Percentiles rank a stretch among this genome's conserved stretches.
Conservation (phyloP, 148 eudicot species). For the Rheum nobile region DNA sequence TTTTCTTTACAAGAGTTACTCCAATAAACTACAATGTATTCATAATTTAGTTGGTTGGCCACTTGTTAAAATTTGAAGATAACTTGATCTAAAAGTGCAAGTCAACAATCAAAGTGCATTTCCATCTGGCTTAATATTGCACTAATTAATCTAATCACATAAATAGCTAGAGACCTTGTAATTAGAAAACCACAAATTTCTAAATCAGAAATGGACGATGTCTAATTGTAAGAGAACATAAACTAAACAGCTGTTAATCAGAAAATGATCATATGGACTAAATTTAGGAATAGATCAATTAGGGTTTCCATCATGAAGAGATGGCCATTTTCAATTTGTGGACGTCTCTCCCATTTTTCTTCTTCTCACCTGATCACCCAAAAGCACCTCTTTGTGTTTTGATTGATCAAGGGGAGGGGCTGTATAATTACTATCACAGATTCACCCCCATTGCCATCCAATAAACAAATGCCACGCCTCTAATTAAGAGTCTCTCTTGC, state of each 20-base stretch:
- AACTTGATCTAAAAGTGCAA: not conserved
- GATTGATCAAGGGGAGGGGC: constrained; percentile 12
- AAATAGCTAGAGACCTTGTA: not conserved
- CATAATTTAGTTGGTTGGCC: too few species aligned
- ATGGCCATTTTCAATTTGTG: not conserved
- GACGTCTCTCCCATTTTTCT: not conserved
- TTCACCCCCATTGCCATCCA: constrained; percentile 21
- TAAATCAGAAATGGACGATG: not conserved
- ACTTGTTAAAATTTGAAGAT: not conserved
- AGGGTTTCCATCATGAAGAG: not conserved
- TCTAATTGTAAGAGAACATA: not conserved
- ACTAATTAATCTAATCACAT: not conserved
- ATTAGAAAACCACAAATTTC: not conserved
- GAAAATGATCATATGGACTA: not conserved
- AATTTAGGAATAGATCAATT: not conserved
- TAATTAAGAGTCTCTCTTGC: constrained; percentile 10
- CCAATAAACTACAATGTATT: not conserved
- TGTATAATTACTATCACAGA: constrained; percentile 14
- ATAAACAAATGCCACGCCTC: constrained; percentile 22
- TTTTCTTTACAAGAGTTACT: too few species aligned
- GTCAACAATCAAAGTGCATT: not conserved
- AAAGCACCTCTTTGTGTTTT: constrained; percentile 22
- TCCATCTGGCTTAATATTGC: not conserved
- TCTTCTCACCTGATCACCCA: constrained; percentile 18
- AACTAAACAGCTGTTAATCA: not conserved